Conservation (phyloP, 805 yeast species). For the Wickerhamiella australiensis region DNA sequence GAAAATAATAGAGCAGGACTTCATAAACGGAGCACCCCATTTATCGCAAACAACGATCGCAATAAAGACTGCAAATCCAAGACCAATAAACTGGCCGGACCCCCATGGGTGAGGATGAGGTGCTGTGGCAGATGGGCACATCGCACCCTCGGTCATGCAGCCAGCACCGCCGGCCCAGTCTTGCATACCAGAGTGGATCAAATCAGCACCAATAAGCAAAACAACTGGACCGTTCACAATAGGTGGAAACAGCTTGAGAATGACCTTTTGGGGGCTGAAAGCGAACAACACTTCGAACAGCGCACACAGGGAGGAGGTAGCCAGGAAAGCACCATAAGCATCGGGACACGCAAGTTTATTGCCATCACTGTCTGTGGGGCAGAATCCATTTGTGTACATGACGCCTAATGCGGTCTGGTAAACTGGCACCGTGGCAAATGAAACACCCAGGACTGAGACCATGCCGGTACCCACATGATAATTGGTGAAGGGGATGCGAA, state of each 20-base stretch:
- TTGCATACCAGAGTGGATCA: conserved; percentile 60
- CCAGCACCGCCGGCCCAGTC: conserved; percentile 86
- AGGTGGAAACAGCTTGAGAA: conserved; percentile 74
- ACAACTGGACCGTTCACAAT: conserved; percentile 92
- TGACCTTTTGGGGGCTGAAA: conserved; percentile 58
- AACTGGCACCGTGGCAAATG: conserved; percentile 77
- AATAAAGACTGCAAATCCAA: conserved; percentile 71
- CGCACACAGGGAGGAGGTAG: conserved; percentile 68
- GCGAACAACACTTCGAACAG: conserved; percentile 60
- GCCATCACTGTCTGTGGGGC: conserved; percentile 56
- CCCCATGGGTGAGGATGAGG: conserved; percentile 59
- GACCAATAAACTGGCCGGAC: conserved; percentile 72
- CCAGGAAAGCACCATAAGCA: conserved; percentile 81
- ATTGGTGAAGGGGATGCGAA: conserved; percentile 60
- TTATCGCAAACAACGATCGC: conserved; percentile 66
- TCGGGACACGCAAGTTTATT: conserved; percentile 66
- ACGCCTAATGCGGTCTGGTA: conserved; percentile 63
- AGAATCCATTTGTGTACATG: conserved; percentile 63
- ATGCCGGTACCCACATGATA: conserved; percentile 80
- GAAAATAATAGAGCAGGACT: conserved; percentile 79
- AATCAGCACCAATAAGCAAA: conserved; percentile 60
- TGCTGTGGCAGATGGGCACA: conserved; percentile 44
- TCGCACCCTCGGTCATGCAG: conserved; percentile 24
- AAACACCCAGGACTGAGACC: conserved; percentile 81
- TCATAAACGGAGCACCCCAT: conserved; percentile 91